phyloP scores from a whole-genome alignment of 139 green algal species.

The Picochlorum sp. region DNA sequence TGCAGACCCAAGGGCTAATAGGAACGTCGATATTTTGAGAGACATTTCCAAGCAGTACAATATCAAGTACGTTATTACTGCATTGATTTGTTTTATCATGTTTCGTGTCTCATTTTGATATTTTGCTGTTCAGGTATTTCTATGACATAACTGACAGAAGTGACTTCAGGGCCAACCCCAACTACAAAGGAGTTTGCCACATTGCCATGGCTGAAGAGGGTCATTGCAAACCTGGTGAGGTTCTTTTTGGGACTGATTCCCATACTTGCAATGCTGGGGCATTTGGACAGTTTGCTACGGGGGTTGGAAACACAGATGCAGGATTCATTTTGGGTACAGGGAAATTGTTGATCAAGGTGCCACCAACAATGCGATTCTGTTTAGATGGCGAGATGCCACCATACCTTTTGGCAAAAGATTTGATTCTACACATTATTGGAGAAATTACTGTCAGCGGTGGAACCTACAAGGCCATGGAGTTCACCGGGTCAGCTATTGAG shows the following conservation, averaged over 20 bases:
- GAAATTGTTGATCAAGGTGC: slow-evolving; percentile 95
- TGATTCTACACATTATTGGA: slow-evolving; percentile 95
- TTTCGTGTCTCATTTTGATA: no score
- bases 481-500: slow-evolving; percentile 66
- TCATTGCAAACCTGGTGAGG: slow-evolving; percentile 60
- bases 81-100: not conserved
- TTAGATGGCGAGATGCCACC: slow-evolving; percentile 90
- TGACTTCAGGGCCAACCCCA: slow-evolving; percentile 90
- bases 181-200: slow-evolving; percentile 97
- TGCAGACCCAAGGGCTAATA: slow-evolving; percentile 78
- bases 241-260: slow-evolving; percentile 95
- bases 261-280: slow-evolving; percentile 95
- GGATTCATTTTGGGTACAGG: slow-evolving; percentile 94
- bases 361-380: slow-evolving; percentile 86
- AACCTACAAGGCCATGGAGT: slow-evolving; percentile 87
- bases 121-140: slow-evolving; percentile 56
- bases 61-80: slow-evolving; percentile 63
- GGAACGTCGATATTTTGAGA: slow-evolving; percentile 91
- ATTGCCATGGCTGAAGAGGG: slow-evolving; percentile 83
- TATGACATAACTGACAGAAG: slow-evolving; percentile 88
- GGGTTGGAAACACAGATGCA: slow-evolving; percentile 92
- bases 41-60: slow-evolving; percentile 50
- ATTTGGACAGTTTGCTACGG: slow-evolving; percentile 93
- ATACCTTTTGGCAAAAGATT: slow-evolving; percentile 84
- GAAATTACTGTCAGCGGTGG: slow-evolving; percentile 78